Base-by-base conservation (phyloP, 2,329 filamentous ascomycete species). In the Cladophialophora carrionii region DNA sequence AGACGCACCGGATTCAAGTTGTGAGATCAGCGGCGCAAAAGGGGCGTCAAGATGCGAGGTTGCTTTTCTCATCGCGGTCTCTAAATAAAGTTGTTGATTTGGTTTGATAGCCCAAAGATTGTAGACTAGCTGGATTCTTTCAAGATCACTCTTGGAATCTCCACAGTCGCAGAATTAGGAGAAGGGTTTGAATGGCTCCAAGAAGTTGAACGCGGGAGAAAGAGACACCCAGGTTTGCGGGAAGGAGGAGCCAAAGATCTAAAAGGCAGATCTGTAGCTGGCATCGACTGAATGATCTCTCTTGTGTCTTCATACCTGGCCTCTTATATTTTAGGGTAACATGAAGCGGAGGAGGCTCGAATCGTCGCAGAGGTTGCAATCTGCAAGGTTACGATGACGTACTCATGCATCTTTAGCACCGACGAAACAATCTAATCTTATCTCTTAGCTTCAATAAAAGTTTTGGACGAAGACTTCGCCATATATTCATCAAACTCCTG, bases 391-490 rank as follows among this genome's bases (percentile, higher is more conserved):
- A 29, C 26, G 6, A 29, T 29, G 26, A 29, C 26, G 26, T 29
- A 29, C 6, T 3, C 26, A 29, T 29, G 26, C 26, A 29, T 29
- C 3, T 3, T 29, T 29, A 6, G n/a, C n/a, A n/a, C n/a, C n/a
- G n/a, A n/a, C n/a, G 6, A 43, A n/a, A n/a, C 37, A 43, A 43
- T 43, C 37, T 43, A 43, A 43, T 43, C 37, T 43, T 7, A 43
- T 48, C 26, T 52, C 48, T 52, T 52, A 20, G 48, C 48, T 3
- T 20, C 22, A 52, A n/a, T n/a, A 52, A 52, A 52, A 52, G 48
- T 52, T 52, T 52, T 52, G 48, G 48, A 51, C 20, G 8, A 52
- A 24, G 26, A 26, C 48, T 52, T 52, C 37, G 6, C 37, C n/a
- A 43, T 14, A 43, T 43, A 17, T 8, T 43, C 37, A n/a, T 8